phyloP scores from a whole-genome alignment of 441 rosid species.

The Corymbia citriodora region DNA sequence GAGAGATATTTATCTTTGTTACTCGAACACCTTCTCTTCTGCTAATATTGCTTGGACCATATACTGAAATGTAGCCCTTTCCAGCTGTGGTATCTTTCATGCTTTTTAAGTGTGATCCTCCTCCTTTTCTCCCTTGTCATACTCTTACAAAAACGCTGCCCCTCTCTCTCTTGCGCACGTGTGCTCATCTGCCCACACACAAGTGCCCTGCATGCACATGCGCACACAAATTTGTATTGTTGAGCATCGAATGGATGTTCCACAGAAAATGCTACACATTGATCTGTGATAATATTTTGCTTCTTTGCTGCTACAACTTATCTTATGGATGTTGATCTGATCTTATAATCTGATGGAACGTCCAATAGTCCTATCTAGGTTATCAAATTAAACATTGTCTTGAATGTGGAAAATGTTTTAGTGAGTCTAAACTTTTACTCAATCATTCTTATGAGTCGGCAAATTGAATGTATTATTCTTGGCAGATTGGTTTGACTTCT shows the following conservation, averaged over 20 bases:
- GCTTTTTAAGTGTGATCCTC: background rate
- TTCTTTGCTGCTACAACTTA: background rate
- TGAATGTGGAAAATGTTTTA: background rate
- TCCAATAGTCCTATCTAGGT: background rate
- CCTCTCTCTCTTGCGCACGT: fast-evolving
- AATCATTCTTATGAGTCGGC: background rate
- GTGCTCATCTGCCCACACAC: background rate
- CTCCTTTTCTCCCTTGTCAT: background rate
- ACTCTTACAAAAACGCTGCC: background rate
- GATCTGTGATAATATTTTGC: background rate
- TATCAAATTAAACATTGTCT: background rate
- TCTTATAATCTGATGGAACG: background rate
- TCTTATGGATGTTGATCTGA: background rate
- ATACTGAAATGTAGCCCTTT: background rate
- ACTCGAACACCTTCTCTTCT: background rate
- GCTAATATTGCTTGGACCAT: background rate
- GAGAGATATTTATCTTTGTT: background rate
- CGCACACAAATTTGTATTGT: background rate
- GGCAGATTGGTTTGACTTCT: background rate
- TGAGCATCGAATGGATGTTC: background rate
- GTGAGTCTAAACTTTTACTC: background rate
- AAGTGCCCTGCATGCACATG: background rate
- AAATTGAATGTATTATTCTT: background rate
- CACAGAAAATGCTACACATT: background rate
- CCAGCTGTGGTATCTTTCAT: background rate